Evolutionary conservation across 2,329 filamentous ascomycete species (phyloP).

Genomic region (Lasiodiplodia theobromae): DNA sequence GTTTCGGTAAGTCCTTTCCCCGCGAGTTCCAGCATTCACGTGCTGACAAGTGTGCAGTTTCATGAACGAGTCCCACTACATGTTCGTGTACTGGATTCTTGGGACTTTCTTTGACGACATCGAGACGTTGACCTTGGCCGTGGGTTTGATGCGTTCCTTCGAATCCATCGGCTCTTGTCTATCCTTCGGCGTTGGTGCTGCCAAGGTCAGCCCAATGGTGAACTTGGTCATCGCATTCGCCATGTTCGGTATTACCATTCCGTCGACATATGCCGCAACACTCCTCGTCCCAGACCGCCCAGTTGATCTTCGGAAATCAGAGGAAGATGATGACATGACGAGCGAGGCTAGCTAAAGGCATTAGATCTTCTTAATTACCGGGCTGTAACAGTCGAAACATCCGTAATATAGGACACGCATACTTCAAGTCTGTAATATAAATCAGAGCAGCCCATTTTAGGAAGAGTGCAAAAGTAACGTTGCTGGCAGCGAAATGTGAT

Average conservation of each 20-base stretch:
- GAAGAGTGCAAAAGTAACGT: no score
- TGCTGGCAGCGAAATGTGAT: no score
- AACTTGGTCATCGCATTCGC: conserved; percentile 58
- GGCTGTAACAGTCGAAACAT: no score
- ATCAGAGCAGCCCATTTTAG: no score
- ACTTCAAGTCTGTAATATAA: no score
- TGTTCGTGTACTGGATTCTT: conserved; percentile 50
- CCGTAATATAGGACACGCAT: no score
- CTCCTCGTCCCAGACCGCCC: conserved; percentile 21
- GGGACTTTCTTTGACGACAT: conserved; percentile 60
- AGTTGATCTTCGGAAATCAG: not conserved
- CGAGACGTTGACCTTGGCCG: conserved; percentile 58
- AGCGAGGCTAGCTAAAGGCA: not conserved
- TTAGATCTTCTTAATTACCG: not conserved
- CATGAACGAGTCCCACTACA: conserved; percentile 18
- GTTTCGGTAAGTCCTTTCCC: conserved; percentile 46
- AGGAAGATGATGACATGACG: not conserved
- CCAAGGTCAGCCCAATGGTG: conserved; percentile 54
- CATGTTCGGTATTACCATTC: conserved; percentile 54
- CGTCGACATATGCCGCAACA: conserved; percentile 37
- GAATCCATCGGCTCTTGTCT: conserved; percentile 58
- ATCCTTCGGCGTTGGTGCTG: conserved; percentile 57
- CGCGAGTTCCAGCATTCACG: not conserved
- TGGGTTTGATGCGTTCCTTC: conserved; percentile 58
- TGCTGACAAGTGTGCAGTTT: not conserved